Percentiles rank a stretch among this genome's conserved stretches.
Conservation (phyloP, 176 grass and related monocot genomes). For the Ensete glaucum region DNA sequence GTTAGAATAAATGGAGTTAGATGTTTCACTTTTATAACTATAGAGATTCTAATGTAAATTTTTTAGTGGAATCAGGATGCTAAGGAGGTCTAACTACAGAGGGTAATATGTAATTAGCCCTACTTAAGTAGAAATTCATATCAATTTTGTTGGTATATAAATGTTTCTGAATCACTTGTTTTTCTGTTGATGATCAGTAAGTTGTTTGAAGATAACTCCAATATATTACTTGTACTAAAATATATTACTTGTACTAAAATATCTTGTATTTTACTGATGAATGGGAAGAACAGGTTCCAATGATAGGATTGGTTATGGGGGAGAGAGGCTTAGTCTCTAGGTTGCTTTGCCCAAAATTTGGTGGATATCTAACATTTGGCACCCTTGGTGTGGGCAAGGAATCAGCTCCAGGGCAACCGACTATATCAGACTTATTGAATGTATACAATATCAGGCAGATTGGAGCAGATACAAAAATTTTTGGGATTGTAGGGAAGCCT, state of each 20-base stretch:
- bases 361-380: constrained; percentile 89
- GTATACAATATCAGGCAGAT: constrained; percentile 69
- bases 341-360: constrained; percentile 84
- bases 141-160: neutral
- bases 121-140: neutral
- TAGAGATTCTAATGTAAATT: too few relatives aligned
- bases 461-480: constrained; percentile 64
- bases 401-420: constrained; percentile 66
- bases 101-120: too few relatives aligned
- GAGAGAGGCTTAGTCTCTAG: constrained; percentile 85
- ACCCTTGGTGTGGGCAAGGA: constrained; percentile 59
- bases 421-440: constrained; percentile 64
- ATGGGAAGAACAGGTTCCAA: constrained; percentile 87
- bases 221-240: constrained; percentile 27
- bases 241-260: constrained; percentile 32
- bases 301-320: constrained; percentile 94
- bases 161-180: neutral
- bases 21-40: too few relatives aligned
- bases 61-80: too few relatives aligned
- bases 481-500: constrained; percentile 82
- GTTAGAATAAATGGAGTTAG: too few relatives aligned
- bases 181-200: neutral
- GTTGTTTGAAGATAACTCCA: neutral
- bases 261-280: constrained; percentile 46
- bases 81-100: too few relatives aligned